phyloP scores from a whole-genome alignment of 1,139 yeast genomes.

The Hyphopichia pseudoburtonii region DNA sequence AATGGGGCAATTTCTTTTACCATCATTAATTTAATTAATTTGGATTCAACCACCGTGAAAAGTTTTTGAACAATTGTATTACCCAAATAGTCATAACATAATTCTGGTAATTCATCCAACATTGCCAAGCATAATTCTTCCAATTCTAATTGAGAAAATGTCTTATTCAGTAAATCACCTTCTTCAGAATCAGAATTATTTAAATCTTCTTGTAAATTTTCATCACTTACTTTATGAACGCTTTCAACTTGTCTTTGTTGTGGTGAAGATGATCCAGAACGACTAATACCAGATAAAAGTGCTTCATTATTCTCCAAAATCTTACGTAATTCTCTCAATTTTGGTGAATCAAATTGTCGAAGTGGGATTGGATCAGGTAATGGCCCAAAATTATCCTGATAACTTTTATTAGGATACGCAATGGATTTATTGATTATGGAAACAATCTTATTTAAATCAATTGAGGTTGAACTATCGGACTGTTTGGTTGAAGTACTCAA shows the following conservation, averaged over 20 bases:
- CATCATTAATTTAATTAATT: constrained; percentile 77
- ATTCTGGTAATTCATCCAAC: constrained; percentile 86
- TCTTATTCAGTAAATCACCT: constrained; percentile 10
- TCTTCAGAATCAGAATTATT: constrained; percentile 10
- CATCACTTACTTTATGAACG: not conserved
- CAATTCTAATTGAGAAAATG: constrained; percentile 51
- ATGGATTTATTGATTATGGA: constrained; percentile 34
- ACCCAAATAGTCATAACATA: constrained; percentile 91
- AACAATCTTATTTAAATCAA: constrained; percentile 32
- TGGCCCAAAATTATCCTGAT: constrained; percentile 60
- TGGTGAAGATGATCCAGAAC: not conserved
- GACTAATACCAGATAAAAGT: constrained; percentile 9
- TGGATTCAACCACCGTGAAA: constrained; percentile 66
- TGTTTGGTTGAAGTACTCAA: constrained; percentile 12
- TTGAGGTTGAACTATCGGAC: constrained; percentile 9
- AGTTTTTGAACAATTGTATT: constrained; percentile 93
- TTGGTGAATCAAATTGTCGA: constrained; percentile 86
- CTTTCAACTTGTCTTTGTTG: constrained; percentile 1
- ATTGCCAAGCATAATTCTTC: constrained; percentile 84
- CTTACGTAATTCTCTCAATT: constrained; percentile 60
- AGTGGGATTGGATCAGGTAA: constrained; percentile 62
- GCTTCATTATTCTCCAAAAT: constrained; percentile 47
- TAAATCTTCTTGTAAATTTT: constrained; percentile 1
- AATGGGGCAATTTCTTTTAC: constrained; percentile 75
- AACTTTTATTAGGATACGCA: constrained; percentile 32